These are phyloP conservation scores for Alternaria solani DNA, from an alignment of 2,329 filamentous ascomycete genomes.

Conservation along the genomic window DNA sequence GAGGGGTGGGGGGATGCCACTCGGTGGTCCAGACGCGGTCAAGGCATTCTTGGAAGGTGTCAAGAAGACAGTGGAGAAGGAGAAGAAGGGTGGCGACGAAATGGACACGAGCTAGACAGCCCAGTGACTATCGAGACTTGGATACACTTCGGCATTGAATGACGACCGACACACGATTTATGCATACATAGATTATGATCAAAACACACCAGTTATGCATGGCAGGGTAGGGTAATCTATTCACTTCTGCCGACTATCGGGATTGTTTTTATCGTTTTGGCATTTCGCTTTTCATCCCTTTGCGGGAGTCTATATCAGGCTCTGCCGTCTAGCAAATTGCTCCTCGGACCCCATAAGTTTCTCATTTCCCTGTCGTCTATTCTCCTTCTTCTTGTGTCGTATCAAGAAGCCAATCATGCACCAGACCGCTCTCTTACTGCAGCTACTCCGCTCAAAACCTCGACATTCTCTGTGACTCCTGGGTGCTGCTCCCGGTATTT, in stretches of 20 bases:
- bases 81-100: slow-evolving; percentile 40
- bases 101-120: slow-evolving; percentile 43
- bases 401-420: background rate
- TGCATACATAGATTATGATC: slow-evolving; percentile 11
- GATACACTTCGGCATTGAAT: background rate
- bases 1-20: slow-evolving; percentile 77
- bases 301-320: background rate
- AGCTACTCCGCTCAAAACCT: slow-evolving; percentile 30
- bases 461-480: slow-evolving; percentile 20
- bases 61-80: slow-evolving; percentile 74
- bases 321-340: background rate
- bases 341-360: background rate
- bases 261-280: background rate
- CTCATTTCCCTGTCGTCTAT: background rate
- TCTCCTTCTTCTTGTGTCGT: background rate
- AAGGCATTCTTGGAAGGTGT: slow-evolving; percentile 92
- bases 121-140: background rate
- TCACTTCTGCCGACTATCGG: background rate
- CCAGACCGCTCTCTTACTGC: slow-evolving; percentile 24
- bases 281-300: background rate
- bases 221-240: background rate
- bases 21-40: slow-evolving; percentile 88
- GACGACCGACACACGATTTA: slow-evolving; percentile 16
- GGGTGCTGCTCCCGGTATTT: slow-evolving; percentile 31
- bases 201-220: background rate